Evolutionary conservation across 2,329 filamentous ascomycete species (phyloP).

Genomic region (Neofusicoccum ribis): DNA sequence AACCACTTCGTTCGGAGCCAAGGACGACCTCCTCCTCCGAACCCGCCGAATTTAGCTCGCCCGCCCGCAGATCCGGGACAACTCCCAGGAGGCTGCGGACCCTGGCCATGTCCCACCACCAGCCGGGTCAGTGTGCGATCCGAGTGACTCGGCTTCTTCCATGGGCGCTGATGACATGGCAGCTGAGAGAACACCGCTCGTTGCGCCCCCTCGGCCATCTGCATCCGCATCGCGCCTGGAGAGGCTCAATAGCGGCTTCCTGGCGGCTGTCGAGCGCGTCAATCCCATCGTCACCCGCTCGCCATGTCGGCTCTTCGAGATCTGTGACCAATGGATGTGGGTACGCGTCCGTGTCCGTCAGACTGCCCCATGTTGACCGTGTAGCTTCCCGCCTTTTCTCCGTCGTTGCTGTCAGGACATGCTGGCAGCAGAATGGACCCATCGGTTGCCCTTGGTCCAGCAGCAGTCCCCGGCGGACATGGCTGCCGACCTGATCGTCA

Average conservation of each 20-base stretch:
- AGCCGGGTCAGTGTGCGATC: not conserved
- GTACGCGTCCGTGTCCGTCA: not conserved
- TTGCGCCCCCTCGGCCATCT: not conserved
- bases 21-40: not conserved
- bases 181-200: conserved; percentile 2
- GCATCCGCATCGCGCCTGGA: not conserved
- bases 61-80: not conserved
- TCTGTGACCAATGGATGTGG: conserved; percentile 31
- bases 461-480: conserved; percentile 58
- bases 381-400: conserved; percentile 66
- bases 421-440: conserved; percentile 64
- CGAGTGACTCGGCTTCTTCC: not conserved
- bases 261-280: not conserved
- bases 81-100: not conserved
- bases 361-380: not conserved
- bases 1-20: not conserved
- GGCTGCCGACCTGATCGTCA: conserved; percentile 59
- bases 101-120: not conserved
- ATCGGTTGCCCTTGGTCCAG: conserved; percentile 60
- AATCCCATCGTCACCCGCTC: conserved; percentile 5
- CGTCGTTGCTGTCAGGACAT: conserved; percentile 65
- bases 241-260: not conserved
- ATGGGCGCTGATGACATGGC: not conserved
- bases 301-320: conserved; percentile 31
- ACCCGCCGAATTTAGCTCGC: not conserved